These are phyloP conservation scores for Amorphotheca resinae DNA, from an alignment of 495 filamentous ascomycete species.

Conservation along the genomic window DNA sequence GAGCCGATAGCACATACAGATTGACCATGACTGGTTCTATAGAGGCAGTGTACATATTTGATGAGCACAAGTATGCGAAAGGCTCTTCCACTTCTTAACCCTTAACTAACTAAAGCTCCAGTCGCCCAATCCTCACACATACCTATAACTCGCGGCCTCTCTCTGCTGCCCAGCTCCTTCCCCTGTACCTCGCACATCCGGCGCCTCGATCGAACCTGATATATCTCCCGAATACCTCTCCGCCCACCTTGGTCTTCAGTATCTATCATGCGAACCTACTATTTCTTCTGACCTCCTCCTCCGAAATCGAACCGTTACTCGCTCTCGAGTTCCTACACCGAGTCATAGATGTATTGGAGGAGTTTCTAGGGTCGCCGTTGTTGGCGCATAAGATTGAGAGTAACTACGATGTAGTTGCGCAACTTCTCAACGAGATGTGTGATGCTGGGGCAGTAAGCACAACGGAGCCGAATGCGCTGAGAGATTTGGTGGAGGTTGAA, in stretches of 20 bases:
- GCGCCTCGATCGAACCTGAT: constrained; percentile 74
- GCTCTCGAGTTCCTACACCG: constrained; percentile 92
- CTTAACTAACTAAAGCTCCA: constrained; percentile 8
- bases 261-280: constrained; percentile 76
- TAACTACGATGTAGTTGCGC: constrained; percentile 89
- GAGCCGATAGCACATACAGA: constrained; percentile 14
- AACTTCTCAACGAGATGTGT: constrained; percentile 90
- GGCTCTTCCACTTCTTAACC: not conserved
- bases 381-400: constrained; percentile 73
- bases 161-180: constrained; percentile 60
- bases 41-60: constrained; percentile 92
- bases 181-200: constrained; percentile 78
- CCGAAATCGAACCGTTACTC: constrained; percentile 86
- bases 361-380: constrained; percentile 85
- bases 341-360: constrained; percentile 84
- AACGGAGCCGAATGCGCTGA: constrained; percentile 84
- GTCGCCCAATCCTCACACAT: constrained; percentile 39
- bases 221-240: constrained; percentile 66
- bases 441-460: constrained; percentile 84
- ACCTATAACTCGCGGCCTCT: constrained; percentile 60
- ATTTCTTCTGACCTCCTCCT: constrained; percentile 70
- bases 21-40: constrained; percentile 66
- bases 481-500: constrained; percentile 84
- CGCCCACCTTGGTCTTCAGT: constrained; percentile 83
- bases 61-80: constrained; percentile 67